phyloP scores from a whole-genome alignment of 176 grass and related monocot species.

The Tillandsia fasciculata region DNA sequence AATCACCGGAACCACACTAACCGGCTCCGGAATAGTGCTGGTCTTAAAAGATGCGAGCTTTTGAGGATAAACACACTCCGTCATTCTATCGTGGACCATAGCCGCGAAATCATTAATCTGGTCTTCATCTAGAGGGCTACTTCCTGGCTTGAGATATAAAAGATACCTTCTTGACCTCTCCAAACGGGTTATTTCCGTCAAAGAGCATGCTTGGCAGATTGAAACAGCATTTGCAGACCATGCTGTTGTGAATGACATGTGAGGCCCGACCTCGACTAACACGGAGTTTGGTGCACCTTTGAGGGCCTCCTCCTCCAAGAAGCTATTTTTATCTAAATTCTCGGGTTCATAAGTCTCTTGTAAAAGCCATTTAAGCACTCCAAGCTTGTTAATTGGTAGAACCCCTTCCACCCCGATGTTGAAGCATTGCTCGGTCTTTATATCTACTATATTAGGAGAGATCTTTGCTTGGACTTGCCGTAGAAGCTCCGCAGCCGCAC shows the following conservation, averaged over 20 bases:
- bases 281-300: constrained; percentile 13
- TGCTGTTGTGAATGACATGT: constrained; percentile 85
- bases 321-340: constrained; percentile 47
- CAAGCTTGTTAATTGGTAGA: constrained; percentile 42
- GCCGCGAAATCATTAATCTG: constrained; percentile 53
- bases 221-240: constrained; percentile 79
- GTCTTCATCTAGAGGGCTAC: constrained; percentile 35
- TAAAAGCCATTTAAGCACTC: constrained; percentile 66
- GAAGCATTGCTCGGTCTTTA: constrained; percentile 76
- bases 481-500: constrained; percentile 43
- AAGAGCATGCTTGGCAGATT: constrained; percentile 61
- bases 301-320: constrained; percentile 46
- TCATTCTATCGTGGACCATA: constrained; percentile 88
- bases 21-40: constrained; percentile 49
- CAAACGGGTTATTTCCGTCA: constrained; percentile 60
- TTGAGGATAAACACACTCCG: constrained; percentile 66
- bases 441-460: constrained; percentile 47
- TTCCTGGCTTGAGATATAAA: constrained; percentile 44
- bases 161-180: constrained; percentile 79
- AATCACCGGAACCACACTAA: constrained; percentile 52
- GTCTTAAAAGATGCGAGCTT: constrained; percentile 55
- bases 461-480: constrained; percentile 63
- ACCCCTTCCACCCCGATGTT: constrained; percentile 48
- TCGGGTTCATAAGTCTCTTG: constrained; percentile 76
- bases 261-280: constrained; percentile 69